These are phyloP conservation scores for Cephaloascus fragrans DNA, from an alignment of 805 yeast genomes.

Conservation along the genomic window DNA sequence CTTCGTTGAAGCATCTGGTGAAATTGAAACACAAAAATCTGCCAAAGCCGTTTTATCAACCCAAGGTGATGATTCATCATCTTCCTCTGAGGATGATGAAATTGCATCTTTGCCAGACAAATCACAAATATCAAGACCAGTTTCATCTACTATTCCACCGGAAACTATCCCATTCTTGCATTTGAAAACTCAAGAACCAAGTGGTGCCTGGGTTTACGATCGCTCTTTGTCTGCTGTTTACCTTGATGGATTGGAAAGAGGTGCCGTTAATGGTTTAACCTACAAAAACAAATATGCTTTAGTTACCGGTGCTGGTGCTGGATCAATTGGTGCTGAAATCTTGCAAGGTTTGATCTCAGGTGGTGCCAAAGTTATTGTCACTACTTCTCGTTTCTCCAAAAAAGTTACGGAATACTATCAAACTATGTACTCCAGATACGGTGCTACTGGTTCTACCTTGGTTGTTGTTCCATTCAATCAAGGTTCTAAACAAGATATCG, in stretches of 20 bases:
- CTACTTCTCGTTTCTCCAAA: conserved; percentile 92
- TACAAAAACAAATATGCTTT: conserved; percentile 83
- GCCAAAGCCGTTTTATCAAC: conserved; percentile 40
- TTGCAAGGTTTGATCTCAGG: conserved; percentile 92
- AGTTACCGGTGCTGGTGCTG: conserved; percentile 98
- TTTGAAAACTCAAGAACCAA: conserved; percentile 64
- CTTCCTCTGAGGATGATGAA: conserved; percentile 54
- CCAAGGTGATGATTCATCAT: conserved; percentile 32
- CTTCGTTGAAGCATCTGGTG: conserved; percentile 60
- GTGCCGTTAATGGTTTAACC: conserved; percentile 90
- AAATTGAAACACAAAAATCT: conserved; percentile 58
- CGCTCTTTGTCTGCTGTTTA: conserved; percentile 65
- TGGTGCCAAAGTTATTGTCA: conserved; percentile 95
- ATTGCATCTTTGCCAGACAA: conserved; percentile 76
- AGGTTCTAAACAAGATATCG: conserved; percentile 91
- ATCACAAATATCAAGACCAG: conserved; percentile 62
- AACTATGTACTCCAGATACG: conserved; percentile 82
- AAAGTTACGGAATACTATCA: conserved; percentile 94
- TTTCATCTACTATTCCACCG: conserved; percentile 61
- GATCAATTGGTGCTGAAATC: conserved; percentile 96
- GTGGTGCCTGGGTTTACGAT: conserved; percentile 81
- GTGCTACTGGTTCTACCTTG: conserved; percentile 85
- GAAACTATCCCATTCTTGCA: conserved; percentile 94
- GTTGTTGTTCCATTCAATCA: conserved; percentile 98
- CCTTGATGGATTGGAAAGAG: conserved; percentile 85